A percentile compares a stretch with the other conserved stretches of the same genome.
These are phyloP conservation scores for Metroxylon sagu DNA, from an alignment of 176 grass and related monocot species.

Conservation along the genomic window DNA sequence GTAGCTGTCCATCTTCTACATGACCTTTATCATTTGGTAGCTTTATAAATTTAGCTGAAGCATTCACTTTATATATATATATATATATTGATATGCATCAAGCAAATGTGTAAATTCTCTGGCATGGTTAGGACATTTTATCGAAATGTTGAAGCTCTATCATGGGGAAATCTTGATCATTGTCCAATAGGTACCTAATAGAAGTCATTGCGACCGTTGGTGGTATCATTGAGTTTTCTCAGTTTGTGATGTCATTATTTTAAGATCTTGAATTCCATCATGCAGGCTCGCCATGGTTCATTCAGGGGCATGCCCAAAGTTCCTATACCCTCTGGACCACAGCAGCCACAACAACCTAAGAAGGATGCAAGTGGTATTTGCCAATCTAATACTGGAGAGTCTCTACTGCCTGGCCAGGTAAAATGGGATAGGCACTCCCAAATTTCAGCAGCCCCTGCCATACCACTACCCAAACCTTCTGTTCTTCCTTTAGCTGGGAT, in stretches of 20 bases:
- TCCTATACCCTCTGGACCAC: constrained; percentile 35
- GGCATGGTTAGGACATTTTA: no score
- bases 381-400: constrained; percentile 27
- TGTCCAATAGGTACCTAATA: no score
- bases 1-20: no score
- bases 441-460: background rate
- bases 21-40: no score
- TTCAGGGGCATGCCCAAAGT: constrained; percentile 27
- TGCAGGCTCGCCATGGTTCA: constrained; percentile 40
- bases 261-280: background rate
- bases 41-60: no score
- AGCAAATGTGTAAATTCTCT: no score
- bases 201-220: no score
- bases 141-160: no score
- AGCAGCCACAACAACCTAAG: constrained; percentile 25
- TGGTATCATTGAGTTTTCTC: no score
- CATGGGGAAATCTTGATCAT: no score
- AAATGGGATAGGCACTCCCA: background rate
- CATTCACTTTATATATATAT: no score
- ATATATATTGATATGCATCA: no score
- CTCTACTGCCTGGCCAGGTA: background rate
- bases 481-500: constrained; percentile 14
- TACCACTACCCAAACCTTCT: constrained; percentile 15
- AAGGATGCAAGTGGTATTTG: constrained; percentile 15
- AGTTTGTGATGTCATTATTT: background rate